Evolutionary conservation across 371 early-diverging fungal genomes (phyloP), one percentile per base, ranked within the genome.

Genomic region (Mucor piriformis): DNA sequence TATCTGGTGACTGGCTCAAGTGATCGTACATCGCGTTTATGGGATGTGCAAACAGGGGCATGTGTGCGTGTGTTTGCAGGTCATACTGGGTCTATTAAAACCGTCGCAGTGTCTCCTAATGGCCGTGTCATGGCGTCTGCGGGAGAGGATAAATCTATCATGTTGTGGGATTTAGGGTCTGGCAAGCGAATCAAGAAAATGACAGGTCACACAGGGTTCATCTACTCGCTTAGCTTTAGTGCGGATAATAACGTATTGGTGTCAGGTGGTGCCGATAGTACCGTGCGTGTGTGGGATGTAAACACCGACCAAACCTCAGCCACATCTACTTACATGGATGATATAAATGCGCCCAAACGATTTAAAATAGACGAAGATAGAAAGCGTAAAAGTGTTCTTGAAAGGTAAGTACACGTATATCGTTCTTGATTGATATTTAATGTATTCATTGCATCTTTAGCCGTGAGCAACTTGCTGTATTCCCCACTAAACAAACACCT

Each of bases 151-250:
- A 87, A 87, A 57, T 81, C 83, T 0, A 87, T 99, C 60, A 85
- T 83, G 58, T 74, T 99, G 6, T 99, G 99, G 99, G 99, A 99
- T 71, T 77, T 99, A n/a, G 92, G 89, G n/a, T 88, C 88, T 3
- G 97, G 97, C 3, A 87, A 85, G 56, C 76, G 86, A 48, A 81
- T 96, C 69, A 92, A 94, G 56, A 79, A 75, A 50, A 81, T 94
- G 84, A 71, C 77, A 6, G 99, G 97, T 1, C 99, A 99, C 67
- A 86, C 87, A n/a, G 88, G 85, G 4, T 81, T 88, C 12, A 85
- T 99, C 3, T 90, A 95, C 60, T 92, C 97, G 27, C 87, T 98
- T 15, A 88, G 79, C 15, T 99, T 99, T 70, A 92, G 90, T 64
- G 76, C 83, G 20, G 95, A 94, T 61, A 91, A 93, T 33, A 86